Conservation (phyloP, 1,139 yeast genomes). For the Hansenula lynferdii region DNA sequence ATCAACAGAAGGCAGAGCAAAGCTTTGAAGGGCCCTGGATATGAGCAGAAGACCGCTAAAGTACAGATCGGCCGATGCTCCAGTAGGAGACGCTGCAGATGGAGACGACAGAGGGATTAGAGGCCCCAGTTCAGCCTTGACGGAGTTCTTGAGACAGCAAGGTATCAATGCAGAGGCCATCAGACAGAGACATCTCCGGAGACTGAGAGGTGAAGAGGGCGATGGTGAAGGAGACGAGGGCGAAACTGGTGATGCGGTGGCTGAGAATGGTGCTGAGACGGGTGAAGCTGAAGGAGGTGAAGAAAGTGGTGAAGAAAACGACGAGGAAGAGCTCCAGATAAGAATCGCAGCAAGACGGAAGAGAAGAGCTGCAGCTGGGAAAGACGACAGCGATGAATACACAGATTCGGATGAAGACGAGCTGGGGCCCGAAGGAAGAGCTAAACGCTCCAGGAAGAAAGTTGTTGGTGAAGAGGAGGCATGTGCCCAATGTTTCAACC, state of each 20-base stretch:
- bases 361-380: slow-evolving; percentile 24
- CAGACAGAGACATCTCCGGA: slow-evolving; percentile 48
- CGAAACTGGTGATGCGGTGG: too few species aligned
- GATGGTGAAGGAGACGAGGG: too few species aligned
- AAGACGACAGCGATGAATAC: slow-evolving; percentile 30
- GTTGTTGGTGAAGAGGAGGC: slow-evolving; percentile 41
- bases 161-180: slow-evolving; percentile 85
- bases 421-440: slow-evolving; percentile 25
- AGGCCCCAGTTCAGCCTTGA: slow-evolving; percentile 78
- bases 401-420: slow-evolving; percentile 29
- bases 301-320: slow-evolving; percentile 10
- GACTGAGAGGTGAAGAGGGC: slow-evolving; percentile 26
- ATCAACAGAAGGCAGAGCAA: too few species aligned
- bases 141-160: slow-evolving; percentile 72
- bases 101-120: slow-evolving; percentile 41
- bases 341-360: slow-evolving; percentile 38
- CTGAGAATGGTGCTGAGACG: too few species aligned
- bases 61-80: slow-evolving; percentile 23
- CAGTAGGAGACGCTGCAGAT: slow-evolving; percentile 16
- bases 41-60: slow-evolving; percentile 24
- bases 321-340: slow-evolving; percentile 30
- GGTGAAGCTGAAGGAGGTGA: slow-evolving; percentile 16
- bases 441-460: slow-evolving; percentile 12
- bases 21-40: too few species aligned
- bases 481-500: slow-evolving; percentile 56